These are phyloP conservation scores for Lathyrus tuberosus DNA, from an alignment of 306 rosid genomes.

Conservation along the genomic window DNA sequence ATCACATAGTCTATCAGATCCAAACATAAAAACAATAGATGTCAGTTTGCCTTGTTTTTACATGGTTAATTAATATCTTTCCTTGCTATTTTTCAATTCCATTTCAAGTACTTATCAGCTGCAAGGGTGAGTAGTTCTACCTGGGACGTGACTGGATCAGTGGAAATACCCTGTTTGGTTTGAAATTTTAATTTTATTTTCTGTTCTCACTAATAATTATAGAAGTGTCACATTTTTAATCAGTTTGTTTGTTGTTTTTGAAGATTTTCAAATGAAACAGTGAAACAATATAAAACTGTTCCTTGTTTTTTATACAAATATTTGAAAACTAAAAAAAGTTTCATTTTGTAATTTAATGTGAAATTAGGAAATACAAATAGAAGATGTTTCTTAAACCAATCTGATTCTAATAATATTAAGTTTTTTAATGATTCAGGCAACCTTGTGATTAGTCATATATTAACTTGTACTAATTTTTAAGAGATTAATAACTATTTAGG, in stretches of 20 bases:
- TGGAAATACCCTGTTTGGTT: background rate
- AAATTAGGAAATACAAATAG: background rate
- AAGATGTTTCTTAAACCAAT: background rate
- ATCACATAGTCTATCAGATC: slow-evolving; percentile 25
- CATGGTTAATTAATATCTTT: slow-evolving; percentile 8
- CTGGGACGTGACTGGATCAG: background rate
- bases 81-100: background rate
- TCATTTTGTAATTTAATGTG: background rate
- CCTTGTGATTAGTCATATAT: slow-evolving; percentile 20
- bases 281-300: background rate
- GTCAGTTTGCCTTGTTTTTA: background rate
- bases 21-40: slow-evolving; percentile 10
- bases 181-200: background rate
- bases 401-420: background rate
- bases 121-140: slow-evolving; percentile 4
- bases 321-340: background rate
- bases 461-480: slow-evolving; percentile 1
- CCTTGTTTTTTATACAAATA: background rate
- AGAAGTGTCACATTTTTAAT: background rate
- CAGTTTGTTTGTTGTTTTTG: background rate
- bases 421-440: slow-evolving; percentile 2
- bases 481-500: background rate
- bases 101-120: background rate
- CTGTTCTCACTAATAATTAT: slow-evolving; percentile 1
- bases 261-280: background rate